A percentile compares a stretch with the other conserved stretches of the same genome.
These are phyloP conservation scores for Hypoxylon rubiginosum DNA, from an alignment of 2,329 filamentous ascomycete genomes.

Conservation along the genomic window DNA sequence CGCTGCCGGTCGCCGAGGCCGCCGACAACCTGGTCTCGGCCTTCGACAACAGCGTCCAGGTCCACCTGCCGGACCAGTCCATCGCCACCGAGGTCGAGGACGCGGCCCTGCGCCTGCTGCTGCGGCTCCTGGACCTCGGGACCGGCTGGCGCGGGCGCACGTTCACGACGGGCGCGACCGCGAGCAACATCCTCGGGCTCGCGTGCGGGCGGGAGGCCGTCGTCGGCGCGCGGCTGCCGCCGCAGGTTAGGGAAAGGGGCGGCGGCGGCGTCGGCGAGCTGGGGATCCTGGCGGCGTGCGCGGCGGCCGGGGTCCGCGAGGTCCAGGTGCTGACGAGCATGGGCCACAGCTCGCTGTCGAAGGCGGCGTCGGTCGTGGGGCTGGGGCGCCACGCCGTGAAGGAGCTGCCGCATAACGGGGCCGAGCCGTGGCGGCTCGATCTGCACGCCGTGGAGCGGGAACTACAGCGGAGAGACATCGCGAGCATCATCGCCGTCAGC, in stretches of 20 bases:
- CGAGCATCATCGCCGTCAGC: slow-evolving; percentile 84
- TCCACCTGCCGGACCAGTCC: slow-evolving; percentile 83
- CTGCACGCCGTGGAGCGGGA: slow-evolving; percentile 73
- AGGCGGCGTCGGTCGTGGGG: slow-evolving; percentile 86
- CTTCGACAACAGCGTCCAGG: slow-evolving; percentile 86
- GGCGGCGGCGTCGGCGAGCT: slow-evolving; percentile 72
- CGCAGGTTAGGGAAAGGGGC: slow-evolving; percentile 40
- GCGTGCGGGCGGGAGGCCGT: slow-evolving; percentile 75
- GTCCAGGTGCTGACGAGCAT: slow-evolving; percentile 85
- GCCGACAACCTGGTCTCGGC: slow-evolving; percentile 87
- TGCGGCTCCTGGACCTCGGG: slow-evolving; percentile 74
- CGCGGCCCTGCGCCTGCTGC: slow-evolving; percentile 76
- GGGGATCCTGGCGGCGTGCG: slow-evolving; percentile 77
- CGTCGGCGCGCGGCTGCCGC: slow-evolving; percentile 57
- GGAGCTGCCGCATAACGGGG: slow-evolving; percentile 65
- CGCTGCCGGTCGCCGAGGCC: slow-evolving; percentile 81
- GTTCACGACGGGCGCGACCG: slow-evolving; percentile 75
- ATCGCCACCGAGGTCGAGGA: slow-evolving; percentile 83
- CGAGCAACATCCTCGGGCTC: slow-evolving; percentile 84
- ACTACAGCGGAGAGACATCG: slow-evolving; percentile 66
- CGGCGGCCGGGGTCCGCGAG: slow-evolving; percentile 71
- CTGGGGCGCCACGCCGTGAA: slow-evolving; percentile 78
- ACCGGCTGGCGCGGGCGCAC: slow-evolving; percentile 69
- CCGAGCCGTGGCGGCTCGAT: slow-evolving; percentile 78
- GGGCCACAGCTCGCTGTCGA: slow-evolving; percentile 85